Base-by-base conservation (phyloP, 768 basidiomycete species). In the Suillus subaureus region DNA sequence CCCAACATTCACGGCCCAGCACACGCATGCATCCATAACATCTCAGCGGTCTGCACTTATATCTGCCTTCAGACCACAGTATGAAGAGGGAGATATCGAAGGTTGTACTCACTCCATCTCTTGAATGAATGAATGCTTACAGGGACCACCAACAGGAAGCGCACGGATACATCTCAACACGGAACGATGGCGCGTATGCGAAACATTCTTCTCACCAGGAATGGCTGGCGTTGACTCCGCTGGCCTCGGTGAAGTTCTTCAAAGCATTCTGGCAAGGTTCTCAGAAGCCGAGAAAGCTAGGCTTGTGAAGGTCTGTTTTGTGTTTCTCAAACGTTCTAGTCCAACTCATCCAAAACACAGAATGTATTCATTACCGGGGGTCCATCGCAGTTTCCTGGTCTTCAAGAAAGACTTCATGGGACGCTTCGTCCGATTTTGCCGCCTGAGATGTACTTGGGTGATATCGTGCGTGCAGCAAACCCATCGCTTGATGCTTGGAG, bases 181-280 rank as follows among this genome's bases (percentile, higher is more conserved):
- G 13, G 97, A 99, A 79, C 83, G 95, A 47, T 94, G 92, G 84
- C 84, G 96, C 43, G 94, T 92, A 9, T 93, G 92, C 68, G 97
- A 99, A 78, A 87, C 94, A 1, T 95, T 91, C 83, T 97, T 97
- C 79, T 89, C 92, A 33, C 97, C 97, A 0, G 82, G 81, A n/a
- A 96, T 97, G 87, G 96, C 94, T 2, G 97, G 97, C 2, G 83
- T 97, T 21, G 97, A 99, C 75, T 93, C 90, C 15, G 97, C 97
- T 0, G 97, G 97, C 0, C 78, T 99, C 11, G 92, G 90, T n/a
- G 97, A 99, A 77, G 88, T 98, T 3, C 79, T 96, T 21, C 94
- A 93, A 71, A 92, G 87, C 73, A 85, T 98, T 55, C 83, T 99
- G 61, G 82, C 85, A 52, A 80, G 89, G 61, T 94, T 95, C 78